Conservation (phyloP, 495 filamentous ascomycete genomes). For the Daldinia vernicosa region DNA sequence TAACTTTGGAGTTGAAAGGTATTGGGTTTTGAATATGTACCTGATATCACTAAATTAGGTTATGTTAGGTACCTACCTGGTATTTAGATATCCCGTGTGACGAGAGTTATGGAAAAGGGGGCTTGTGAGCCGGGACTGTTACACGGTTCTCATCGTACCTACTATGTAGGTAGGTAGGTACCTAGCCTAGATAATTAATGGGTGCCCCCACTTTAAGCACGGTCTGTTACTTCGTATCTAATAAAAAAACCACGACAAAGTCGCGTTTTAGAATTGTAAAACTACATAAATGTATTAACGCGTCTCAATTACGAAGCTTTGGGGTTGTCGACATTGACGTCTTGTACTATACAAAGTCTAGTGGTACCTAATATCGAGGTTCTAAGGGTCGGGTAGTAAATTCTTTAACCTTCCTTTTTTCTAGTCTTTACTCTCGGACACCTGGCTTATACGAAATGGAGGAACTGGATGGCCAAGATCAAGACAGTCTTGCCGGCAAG, state of each 20-base stretch:
- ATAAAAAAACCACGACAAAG: background rate
- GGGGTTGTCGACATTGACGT: background rate
- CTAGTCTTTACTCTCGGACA: no score
- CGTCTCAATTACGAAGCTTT: background rate
- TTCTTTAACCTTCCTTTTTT: no score
- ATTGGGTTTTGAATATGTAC: no score
- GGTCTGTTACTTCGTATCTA: no score
- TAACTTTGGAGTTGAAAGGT: no score
- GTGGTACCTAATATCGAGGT: background rate
- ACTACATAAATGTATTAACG: background rate
- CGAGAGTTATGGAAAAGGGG: constrained; percentile 4
- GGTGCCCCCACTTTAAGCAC: constrained; percentile 1
- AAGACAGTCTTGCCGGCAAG: background rate
- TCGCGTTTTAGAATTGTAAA: background rate
- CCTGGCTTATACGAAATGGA: background rate
- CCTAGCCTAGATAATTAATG: no score
- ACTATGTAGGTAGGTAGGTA: no score
- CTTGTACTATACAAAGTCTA: background rate
- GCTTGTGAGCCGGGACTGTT: background rate
- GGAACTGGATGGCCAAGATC: no score
- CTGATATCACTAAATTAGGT: no score
- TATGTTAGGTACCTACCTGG: no score
- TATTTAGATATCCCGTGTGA: background rate
- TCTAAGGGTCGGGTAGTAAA: no score
- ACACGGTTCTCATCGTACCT: background rate